Conservation (phyloP, 148 eudicot species). For the Cornus florida region DNA sequence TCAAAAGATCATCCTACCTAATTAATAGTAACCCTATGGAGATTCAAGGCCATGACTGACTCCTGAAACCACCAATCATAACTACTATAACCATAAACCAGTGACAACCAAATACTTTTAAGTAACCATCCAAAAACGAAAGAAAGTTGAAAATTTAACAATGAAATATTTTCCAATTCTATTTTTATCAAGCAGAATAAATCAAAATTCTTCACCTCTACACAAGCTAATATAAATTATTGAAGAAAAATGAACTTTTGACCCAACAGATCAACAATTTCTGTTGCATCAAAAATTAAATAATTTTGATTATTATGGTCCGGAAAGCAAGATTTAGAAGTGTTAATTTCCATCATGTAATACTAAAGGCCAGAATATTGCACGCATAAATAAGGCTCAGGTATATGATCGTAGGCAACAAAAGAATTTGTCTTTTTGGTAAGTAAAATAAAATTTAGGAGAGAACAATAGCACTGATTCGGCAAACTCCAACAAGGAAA, state of each 20-base stretch:
- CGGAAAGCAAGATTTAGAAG: not conserved
- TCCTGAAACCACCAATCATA: not conserved
- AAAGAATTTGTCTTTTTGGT: too few species aligned
- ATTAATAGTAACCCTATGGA: too few species aligned
- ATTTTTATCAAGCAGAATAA: not conserved
- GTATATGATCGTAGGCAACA: constrained; percentile 3
- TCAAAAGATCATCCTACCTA: not conserved
- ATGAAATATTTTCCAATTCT: not conserved
- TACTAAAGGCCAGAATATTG: not conserved
- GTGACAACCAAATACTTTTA: too few species aligned
- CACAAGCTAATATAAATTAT: not conserved
- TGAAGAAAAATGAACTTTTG: not conserved
- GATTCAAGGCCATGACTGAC: not conserved
- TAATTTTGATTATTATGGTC: too few species aligned
- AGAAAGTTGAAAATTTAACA: not conserved
- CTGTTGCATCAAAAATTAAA: not conserved
- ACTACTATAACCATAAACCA: not conserved
- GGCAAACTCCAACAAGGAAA: not conserved
- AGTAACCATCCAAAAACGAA: not conserved
- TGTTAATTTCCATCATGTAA: not conserved
- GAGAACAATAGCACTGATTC: not conserved
- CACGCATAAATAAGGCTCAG: not conserved
- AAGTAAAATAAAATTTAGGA: not conserved
- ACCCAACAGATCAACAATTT: not conserved
- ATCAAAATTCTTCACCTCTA: not conserved